These are phyloP conservation scores for Silene uniflora DNA, from an alignment of 148 eudicot species.

Conservation along the genomic window DNA sequence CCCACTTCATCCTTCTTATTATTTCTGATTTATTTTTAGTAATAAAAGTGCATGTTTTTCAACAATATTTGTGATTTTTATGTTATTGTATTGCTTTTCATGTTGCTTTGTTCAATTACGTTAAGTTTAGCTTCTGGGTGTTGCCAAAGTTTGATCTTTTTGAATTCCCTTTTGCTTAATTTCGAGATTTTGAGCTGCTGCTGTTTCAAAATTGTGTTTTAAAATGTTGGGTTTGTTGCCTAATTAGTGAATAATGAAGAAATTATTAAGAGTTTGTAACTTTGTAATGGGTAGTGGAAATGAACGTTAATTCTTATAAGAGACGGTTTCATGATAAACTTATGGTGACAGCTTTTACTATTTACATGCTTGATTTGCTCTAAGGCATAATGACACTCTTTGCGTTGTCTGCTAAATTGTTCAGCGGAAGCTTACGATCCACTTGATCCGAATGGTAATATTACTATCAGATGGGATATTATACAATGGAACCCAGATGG, in stretches of 20 bases:
- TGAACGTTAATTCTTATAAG: too few species aligned
- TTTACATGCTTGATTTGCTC: slow-evolving; percentile 1
- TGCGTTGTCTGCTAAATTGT: slow-evolving; percentile 9
- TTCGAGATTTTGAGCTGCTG: not conserved
- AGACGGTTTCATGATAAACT: too few species aligned
- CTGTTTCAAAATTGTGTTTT: not conserved
- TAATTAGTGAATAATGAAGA: not conserved
- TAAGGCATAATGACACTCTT: slow-evolving; percentile 19
- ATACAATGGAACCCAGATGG: slow-evolving; percentile 61
- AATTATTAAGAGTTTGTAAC: not conserved
- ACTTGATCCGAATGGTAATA: slow-evolving; percentile 64
- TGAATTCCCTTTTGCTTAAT: not conserved
- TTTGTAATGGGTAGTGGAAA: too few species aligned
- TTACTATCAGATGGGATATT: slow-evolving; percentile 68
- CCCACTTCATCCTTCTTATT: not conserved
- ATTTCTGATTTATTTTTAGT: not conserved
- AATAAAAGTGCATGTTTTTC: too few species aligned
- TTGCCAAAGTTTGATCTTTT: slow-evolving; percentile 4
- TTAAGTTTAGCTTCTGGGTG: too few species aligned
- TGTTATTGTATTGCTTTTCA: not conserved
- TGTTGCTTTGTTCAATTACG: not conserved
- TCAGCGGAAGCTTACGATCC: slow-evolving; percentile 56
- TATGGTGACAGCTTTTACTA: too few species aligned
- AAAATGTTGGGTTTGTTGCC: not conserved
- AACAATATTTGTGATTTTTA: too few species aligned